These are phyloP conservation scores for Nakataea oryzae DNA, from an alignment of 2,329 filamentous ascomycete species.

Conservation along the genomic window DNA sequence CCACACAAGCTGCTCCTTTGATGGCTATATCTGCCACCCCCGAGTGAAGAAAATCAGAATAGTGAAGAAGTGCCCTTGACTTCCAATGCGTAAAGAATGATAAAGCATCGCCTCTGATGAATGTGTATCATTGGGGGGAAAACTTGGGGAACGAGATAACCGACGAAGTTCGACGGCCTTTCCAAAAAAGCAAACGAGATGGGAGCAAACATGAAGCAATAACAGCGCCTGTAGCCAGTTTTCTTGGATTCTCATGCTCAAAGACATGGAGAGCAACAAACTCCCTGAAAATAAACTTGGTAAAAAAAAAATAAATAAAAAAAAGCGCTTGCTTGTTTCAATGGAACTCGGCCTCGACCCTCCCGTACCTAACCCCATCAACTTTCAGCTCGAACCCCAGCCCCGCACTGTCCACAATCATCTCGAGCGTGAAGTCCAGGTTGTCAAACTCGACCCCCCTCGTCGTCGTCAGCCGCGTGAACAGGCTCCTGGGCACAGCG, in stretches of 20 bases:
- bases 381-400: slow-evolving; percentile 71
- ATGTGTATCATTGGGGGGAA: neutral
- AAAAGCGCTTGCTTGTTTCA: slow-evolving; percentile 27
- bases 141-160: too few relatives aligned
- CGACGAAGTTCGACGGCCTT: too few relatives aligned
- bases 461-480: slow-evolving; percentile 68
- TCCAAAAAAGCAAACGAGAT: neutral
- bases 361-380: slow-evolving; percentile 65
- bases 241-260: too few relatives aligned
- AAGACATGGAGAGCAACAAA: too few relatives aligned
- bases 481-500: slow-evolving; percentile 62
- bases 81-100: too few relatives aligned
- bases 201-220: neutral
- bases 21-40: too few relatives aligned
- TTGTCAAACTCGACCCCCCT: slow-evolving; percentile 74
- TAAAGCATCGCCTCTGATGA: neutral
- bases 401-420: slow-evolving; percentile 71
- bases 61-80: too few relatives aligned
- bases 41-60: too few relatives aligned
- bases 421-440: slow-evolving; percentile 71
- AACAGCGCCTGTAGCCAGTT: neutral
- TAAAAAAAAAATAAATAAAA: neutral
- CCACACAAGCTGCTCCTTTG: too few relatives aligned
- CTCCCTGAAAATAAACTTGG: neutral
- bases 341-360: slow-evolving; percentile 70